These are phyloP conservation scores for Pleurotus sapidus DNA, from an alignment of 768 basidiomycete genomes.

Conservation along the genomic window DNA sequence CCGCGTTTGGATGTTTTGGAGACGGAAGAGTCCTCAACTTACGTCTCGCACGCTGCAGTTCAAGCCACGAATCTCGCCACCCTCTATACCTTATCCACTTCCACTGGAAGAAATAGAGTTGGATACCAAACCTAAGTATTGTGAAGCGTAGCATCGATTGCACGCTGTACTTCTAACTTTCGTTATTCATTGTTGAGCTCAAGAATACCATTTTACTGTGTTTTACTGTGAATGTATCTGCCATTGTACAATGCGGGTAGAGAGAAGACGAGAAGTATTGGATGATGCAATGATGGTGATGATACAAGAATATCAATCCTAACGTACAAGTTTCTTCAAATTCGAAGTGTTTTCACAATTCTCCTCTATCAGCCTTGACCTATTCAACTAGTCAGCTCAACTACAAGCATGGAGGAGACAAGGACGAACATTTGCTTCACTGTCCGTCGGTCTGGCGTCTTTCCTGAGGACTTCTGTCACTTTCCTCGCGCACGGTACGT, in stretches of 20 bases:
- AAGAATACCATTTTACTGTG: too few species aligned
- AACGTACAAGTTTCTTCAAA: neutral
- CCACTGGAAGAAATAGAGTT: neutral
- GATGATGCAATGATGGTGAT: too few species aligned
- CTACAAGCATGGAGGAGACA: neutral
- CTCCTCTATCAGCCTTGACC: conserved; percentile 25
- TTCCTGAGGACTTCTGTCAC: conserved; percentile 16
- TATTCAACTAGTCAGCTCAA: conserved; percentile 5
- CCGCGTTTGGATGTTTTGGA: conserved; percentile 11
- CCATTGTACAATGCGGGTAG: too few species aligned
- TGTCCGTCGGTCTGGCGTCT: conserved; percentile 20
- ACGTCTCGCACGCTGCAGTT: neutral
- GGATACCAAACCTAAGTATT: neutral
- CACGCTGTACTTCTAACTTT: too few species aligned
- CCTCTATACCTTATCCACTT: too few species aligned
- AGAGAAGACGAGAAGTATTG: too few species aligned
- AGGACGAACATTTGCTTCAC: conserved; percentile 28
- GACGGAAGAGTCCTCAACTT: neutral
- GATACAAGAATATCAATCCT: neutral
- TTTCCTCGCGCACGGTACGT: conserved; percentile 21
- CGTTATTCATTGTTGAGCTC: too few species aligned
- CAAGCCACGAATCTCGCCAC: too few species aligned
- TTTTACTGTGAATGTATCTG: too few species aligned
- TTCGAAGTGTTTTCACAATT: neutral
- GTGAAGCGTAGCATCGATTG: too few species aligned